Evolutionary conservation across 2,329 filamentous ascomycete species (phyloP), one percentile per base, ranked within the genome.

Genomic region (Teratosphaeria destructans): DNA sequence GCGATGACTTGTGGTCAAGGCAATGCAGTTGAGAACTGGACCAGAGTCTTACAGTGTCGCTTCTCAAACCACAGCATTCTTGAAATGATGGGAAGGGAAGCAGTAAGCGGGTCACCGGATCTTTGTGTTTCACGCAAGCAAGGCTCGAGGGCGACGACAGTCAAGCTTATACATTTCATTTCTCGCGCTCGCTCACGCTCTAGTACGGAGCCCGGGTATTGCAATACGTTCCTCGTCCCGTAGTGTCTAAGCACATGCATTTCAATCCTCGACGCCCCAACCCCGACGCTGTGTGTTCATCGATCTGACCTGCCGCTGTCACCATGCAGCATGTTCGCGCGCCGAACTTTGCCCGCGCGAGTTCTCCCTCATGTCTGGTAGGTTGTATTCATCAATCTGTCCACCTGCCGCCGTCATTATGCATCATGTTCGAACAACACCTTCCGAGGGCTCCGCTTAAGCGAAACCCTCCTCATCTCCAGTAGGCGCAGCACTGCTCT

Each of bases 391-490:
- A 23, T 49, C 43, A 2, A 19, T 49, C 19, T 49, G 16, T n/a
- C 16, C 16, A 19, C 19, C 43, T 23, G 14, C 37, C 4, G 12
- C 37, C 19, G 3, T 10, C 19, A 54, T 12, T 7, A 54, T 54
- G 52, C 27, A 54, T 32, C 29, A 32, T 32, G 29, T 32, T 32
- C 29, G 29, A 5, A 54, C 26, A 12, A 23, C 23, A 23, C 19
- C 2, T 2, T 29, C 14, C 27, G 12, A 54, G 6, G 16, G 32
- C 5, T 35, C 12, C 19, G 7, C 52, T 54, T 14, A 32, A 14
- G 26, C 60, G 29, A 56, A 64, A 1, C 61, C 59, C n/a, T 63
- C 63, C 57, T 64, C 63, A 55, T 63, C 61, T 19, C 61, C 63
- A 11, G 63, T 63, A 26, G 59, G 26, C 26, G 55, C 56, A 14